Evolutionary conservation across 495 filamentous ascomycete species (phyloP).

Genomic region (Aspergillus mulundensis): DNA sequence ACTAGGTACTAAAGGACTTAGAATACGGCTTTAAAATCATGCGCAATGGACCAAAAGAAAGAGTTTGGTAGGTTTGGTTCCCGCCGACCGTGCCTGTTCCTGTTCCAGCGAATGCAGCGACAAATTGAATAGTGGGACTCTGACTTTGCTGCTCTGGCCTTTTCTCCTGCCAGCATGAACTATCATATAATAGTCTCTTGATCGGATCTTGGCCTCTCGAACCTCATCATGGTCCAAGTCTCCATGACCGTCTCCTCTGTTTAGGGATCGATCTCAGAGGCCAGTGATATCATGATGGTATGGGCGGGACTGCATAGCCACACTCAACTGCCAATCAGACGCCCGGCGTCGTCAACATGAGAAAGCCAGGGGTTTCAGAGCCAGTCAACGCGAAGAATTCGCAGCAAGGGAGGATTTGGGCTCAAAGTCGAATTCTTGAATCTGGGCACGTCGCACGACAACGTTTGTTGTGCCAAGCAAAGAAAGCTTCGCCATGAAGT

Average conservation of each 20-base stretch:
- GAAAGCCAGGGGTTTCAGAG: background rate
- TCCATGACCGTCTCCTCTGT: background rate
- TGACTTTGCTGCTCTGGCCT: no score
- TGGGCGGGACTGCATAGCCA: background rate
- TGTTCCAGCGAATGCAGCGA: no score
- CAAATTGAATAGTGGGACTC: no score
- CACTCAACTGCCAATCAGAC: background rate
- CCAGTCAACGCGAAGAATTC: background rate
- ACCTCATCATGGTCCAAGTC: background rate
- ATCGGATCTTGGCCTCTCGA: background rate
- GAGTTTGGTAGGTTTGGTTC: no score
- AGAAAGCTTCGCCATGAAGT: slow-evolving; percentile 12
- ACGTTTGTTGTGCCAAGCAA: slow-evolving; percentile 5
- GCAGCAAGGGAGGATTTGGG: background rate
- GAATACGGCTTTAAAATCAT: no score
- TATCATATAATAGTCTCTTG: background rate
- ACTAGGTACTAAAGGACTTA: no score
- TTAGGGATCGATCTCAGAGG: background rate
- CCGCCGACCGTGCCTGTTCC: no score
- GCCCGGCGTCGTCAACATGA: background rate
- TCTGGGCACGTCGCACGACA: background rate
- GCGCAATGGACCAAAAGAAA: no score
- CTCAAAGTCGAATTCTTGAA: background rate
- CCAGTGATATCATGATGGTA: background rate
- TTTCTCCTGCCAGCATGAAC: no score